A percentile compares a stretch with the other conserved stretches of the same genome.
Conservation (phyloP, 768 basidiomycete genomes). For the Tricholoma sp. region DNA sequence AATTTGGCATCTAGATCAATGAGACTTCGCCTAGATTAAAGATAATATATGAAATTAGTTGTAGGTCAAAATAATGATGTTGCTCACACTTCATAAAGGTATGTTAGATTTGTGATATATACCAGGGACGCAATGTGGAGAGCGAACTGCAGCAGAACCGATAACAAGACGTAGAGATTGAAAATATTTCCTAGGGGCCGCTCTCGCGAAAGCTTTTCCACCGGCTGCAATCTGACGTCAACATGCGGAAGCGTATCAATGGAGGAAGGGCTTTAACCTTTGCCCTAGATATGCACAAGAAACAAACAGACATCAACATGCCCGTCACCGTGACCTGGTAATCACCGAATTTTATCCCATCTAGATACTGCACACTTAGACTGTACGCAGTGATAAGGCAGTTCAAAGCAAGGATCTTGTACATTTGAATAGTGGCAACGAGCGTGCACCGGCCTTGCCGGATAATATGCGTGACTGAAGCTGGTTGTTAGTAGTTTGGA, state of each 20-base stretch:
- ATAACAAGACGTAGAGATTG: constrained; percentile 91
- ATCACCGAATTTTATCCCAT: constrained; percentile 99
- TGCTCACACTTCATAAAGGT: constrained; percentile 70
- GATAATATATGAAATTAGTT: not conserved
- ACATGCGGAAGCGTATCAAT: not conserved
- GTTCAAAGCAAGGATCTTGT: constrained; percentile 97
- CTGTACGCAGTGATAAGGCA: constrained; percentile 99
- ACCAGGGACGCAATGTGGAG: constrained; percentile 87
- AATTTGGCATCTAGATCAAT: constrained; percentile 97
- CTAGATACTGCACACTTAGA: constrained; percentile 93
- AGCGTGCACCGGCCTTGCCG: constrained; percentile 98
- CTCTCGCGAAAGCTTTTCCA: constrained; percentile 91
- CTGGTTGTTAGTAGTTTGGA: not conserved
- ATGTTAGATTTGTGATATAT: constrained; percentile 88
- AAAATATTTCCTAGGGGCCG: constrained; percentile 94
- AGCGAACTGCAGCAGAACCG: constrained; percentile 89
- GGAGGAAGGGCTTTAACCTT: constrained; percentile 53
- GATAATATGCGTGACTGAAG: constrained; percentile 89
- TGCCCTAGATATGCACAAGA: constrained; percentile 95
- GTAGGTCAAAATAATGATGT: constrained; percentile 9
- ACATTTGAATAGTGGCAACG: constrained; percentile 99
- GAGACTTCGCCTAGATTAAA: constrained; percentile 47
- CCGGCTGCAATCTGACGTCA: constrained; percentile 56
- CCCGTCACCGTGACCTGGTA: constrained; percentile 98
- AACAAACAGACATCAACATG: constrained; percentile 97